A percentile compares a stretch with the other conserved stretches of the same genome.
phyloP scores from a whole-genome alignment of 495 filamentous ascomycete species.

The Endocarpon pusillum region DNA sequence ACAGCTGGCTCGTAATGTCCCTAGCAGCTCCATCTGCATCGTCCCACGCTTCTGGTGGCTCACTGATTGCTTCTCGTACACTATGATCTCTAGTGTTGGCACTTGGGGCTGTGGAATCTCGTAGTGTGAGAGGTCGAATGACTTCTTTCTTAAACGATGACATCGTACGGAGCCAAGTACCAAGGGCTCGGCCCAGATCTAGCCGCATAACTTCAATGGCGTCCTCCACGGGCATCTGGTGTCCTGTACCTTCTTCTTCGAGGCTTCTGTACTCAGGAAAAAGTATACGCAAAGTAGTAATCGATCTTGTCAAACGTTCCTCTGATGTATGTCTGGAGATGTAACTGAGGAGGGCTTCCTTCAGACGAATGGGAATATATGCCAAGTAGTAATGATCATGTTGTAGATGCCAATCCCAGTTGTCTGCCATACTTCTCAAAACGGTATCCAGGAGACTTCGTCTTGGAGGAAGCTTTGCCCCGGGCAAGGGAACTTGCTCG shows the following conservation, averaged over 20 bases:
- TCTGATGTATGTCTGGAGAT: conserved; percentile 34
- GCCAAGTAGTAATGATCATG: conserved; percentile 53
- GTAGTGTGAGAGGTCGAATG: conserved; percentile 24
- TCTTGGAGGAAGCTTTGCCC: conserved; percentile 22
- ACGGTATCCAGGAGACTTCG: conserved; percentile 38
- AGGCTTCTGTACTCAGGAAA: conserved; percentile 8
- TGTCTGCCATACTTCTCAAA: conserved; percentile 42
- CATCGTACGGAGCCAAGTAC: conserved; percentile 38
- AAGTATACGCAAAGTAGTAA: conserved; percentile 18
- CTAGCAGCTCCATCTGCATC: conserved; percentile 34
- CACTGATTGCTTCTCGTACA: conserved; percentile 7
- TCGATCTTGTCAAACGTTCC: conserved; percentile 10
- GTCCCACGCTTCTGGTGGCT: conserved; percentile 30
- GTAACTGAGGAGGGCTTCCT: conserved; percentile 44
- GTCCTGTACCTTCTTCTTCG: conserved; percentile 6
- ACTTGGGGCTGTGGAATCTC: conserved; percentile 22
- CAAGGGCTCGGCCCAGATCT: conserved; percentile 46
- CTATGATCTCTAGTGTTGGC: conserved; percentile 28
- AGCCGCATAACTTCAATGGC: conserved; percentile 34
- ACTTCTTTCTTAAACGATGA: conserved; percentile 32
- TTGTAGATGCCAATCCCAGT: conserved; percentile 50
- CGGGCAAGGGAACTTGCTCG: conserved; percentile 22
- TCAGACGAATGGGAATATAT: conserved; percentile 41
- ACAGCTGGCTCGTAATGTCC: conserved; percentile 37
- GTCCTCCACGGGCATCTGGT: conserved; percentile 15